A percentile compares a stretch with the other conserved stretches of the same genome.
These are phyloP conservation scores for Miscanthus lutarioriparius DNA, from an alignment of 176 grass and related monocot species.

Conservation along the genomic window DNA sequence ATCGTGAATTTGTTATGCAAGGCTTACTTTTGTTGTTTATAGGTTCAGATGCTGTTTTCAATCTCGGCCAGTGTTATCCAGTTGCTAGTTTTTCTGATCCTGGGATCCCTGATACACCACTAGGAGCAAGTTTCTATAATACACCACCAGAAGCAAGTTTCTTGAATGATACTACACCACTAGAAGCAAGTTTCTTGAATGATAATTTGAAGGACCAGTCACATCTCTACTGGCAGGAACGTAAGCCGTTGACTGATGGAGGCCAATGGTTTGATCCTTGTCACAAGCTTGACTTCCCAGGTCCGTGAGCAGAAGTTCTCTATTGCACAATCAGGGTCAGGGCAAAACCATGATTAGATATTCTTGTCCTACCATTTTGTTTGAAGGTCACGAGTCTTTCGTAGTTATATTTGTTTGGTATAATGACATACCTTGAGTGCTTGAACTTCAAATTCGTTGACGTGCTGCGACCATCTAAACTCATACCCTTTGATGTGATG, in stretches of 20 bases:
- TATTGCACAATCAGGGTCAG: neutral
- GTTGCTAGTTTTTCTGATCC: neutral
- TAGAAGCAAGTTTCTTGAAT: neutral
- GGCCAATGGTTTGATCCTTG: neutral
- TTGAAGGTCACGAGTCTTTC: neutral
- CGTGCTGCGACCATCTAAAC: neutral
- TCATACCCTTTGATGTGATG: neutral
- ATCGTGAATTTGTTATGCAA: neutral
- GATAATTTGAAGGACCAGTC: neutral
- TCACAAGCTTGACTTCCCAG: slow-evolving; percentile 21
- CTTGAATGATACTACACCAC: neutral
- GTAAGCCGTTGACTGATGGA: neutral
- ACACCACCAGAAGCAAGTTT: neutral
- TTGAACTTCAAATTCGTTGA: neutral
- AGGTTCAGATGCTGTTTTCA: slow-evolving; percentile 20
- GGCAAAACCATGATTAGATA: neutral
- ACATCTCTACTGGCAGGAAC: neutral
- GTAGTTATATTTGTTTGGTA: neutral
- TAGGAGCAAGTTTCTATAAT: neutral
- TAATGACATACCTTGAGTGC: neutral
- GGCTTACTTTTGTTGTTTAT: slow-evolving; percentile 20
- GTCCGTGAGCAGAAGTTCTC: neutral
- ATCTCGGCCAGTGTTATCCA: neutral
- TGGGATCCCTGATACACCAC: slow-evolving; percentile 18
- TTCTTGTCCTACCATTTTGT: neutral